Conservation (phyloP, 139 green algal species). For the Coelastrella sp. region DNA sequence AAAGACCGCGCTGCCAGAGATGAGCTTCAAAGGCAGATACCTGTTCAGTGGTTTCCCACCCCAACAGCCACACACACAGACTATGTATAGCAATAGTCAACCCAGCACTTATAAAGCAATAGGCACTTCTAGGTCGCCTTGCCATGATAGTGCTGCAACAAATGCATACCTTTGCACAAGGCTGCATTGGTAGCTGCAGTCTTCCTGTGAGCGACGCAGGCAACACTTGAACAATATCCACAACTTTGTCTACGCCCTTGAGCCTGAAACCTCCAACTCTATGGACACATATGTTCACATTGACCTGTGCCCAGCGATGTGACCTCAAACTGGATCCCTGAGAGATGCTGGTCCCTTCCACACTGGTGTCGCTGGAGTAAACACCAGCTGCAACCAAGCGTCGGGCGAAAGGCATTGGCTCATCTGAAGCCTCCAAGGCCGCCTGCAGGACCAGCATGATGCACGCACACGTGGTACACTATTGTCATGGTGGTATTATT, state of each 20-base stretch:
- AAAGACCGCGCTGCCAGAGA: too few relatives aligned
- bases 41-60: too few relatives aligned
- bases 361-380: background rate
- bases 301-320: background rate
- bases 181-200: background rate
- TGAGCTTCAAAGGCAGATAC: too few relatives aligned
- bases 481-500: too few relatives aligned
- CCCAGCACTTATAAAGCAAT: too few relatives aligned
- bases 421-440: background rate
- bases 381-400: background rate
- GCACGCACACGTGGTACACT: too few relatives aligned
- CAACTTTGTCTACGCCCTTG: constrained; percentile 22
- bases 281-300: constrained; percentile 21
- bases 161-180: background rate
- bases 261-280: constrained; percentile 31
- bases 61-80: too few relatives aligned
- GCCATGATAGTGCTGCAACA: background rate
- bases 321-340: background rate
- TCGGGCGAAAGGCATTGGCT: background rate
- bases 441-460: too few relatives aligned
- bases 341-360: background rate
- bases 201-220: background rate
- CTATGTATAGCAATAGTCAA: too few relatives aligned
- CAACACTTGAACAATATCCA: constrained; percentile 23
- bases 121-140: background rate